Evolutionary conservation across 2,329 filamentous ascomycete species (phyloP), one percentile per base, ranked within the genome.

Genomic region (Aureobasidium sp.): DNA sequence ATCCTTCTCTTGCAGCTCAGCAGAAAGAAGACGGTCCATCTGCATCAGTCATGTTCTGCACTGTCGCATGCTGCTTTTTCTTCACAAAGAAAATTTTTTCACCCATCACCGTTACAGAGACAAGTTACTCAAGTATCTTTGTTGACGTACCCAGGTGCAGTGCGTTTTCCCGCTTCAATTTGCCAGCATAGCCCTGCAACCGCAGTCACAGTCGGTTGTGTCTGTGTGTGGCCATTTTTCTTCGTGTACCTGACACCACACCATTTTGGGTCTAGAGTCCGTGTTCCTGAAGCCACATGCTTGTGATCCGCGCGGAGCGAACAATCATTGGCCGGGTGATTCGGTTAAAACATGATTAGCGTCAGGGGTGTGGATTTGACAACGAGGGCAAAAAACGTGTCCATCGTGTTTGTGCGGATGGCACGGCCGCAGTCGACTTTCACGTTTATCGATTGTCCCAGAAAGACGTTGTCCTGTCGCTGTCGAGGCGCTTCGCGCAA

Each of bases 361-460:
- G 48, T 41, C 48, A 51, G 48, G 48, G 48, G 48, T 51, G 30
- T 38, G 35, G 48, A 22, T 51, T 27, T 41, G 48, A 41, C 48
- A 51, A 21, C 30, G 22, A 37, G 17, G 37, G 35, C 17, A 34
- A 51, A 51, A 49, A 51, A 51, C 48, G 48, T 51, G 48, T 41
- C 17, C 47, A 50, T 30, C 47, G 47, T 40, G 37, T 41, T 41
- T 22, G 25, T 41, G 25, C 21, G 12, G 16, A 27, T 24, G 14
- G 17, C 25, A 14, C 30, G 16, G 48, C 48, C n/a, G 25, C 35
- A 51, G 45, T 49, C 45, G 27, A 41, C 37, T 32, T 48, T 37
- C 44, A 17, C n/a, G 25, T 50, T 41, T 51, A 51, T 51, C 48
- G 35, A 51, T 51, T 51, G 48, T 32, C 48, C 37, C 48, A 40